Base-by-base conservation (phyloP, 2,329 filamentous ascomycete species). In the Plenodomus biglobosus region DNA sequence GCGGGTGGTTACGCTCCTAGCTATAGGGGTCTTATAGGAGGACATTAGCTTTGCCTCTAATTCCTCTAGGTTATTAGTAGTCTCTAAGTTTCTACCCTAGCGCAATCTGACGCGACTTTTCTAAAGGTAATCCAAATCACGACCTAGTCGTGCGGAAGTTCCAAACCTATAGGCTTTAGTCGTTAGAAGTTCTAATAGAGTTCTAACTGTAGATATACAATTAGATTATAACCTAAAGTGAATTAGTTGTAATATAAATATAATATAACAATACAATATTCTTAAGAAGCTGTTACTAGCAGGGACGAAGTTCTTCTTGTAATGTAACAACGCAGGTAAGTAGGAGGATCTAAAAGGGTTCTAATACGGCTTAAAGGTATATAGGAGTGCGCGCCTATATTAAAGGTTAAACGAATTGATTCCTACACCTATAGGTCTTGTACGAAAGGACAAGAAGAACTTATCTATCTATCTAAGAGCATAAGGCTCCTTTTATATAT, bases 41-140 rank as follows among this genome's bases (percentile, higher is more conserved):
- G 35, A 38, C 15, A 38, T 38, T 38, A 38, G 35, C 15, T 6
- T 40, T 40, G 22, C 7, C 19, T 22, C 19, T 40, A 40, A 40
- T 40, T 24, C 19, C 22, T n/a, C 38, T 40, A 24, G 38, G 19
- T 40, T 40, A 21, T 40, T 40, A 40, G 38, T 40, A 40, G 38
- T 40, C 19, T 22, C 20, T 8, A 4, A 20, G 19, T 40, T n/a
- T 40, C 19, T 40, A 40, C 38, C 15, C 8, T 38, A 38, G 17
- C 8, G 19, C 19, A 15, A 19, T 40, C 19, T 40, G n/a, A 32
- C 15, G 15, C 15, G 15, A 32, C 13, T 32, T 32, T 32, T 32
- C 27, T 32, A 32, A 32, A 32, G 13, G 3, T 15, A 32, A 32
- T 32, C 13, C 13, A 8, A 8, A 32, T 3, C 13, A 32, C 22